Evolutionary conservation across 768 basidiomycete species (phyloP), one percentile per base, ranked within the genome.

Genomic region (Cystoderma amianthinum): DNA sequence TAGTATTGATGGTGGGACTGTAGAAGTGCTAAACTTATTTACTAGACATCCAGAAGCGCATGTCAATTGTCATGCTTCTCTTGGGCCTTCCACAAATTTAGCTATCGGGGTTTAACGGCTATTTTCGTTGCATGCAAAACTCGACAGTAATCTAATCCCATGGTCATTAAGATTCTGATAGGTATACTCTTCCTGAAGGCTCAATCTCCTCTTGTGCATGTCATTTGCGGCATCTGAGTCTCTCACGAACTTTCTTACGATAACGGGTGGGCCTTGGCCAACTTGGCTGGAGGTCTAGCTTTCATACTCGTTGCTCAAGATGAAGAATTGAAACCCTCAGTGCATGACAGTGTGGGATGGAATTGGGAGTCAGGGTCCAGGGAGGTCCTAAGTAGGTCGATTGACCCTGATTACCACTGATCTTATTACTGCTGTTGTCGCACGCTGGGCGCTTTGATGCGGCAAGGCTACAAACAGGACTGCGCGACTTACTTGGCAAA

Each of bases 1-100:
- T n/a, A 16, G 7, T 15, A 28, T 25, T 32, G 36, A 41, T n/a
- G 38, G 33, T 21, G 13, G 38, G 25, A 15, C 28, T 37, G 36
- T 32, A 32, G 33, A 37, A 36, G 32, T 32, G 42, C 25, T 28
- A 28, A 28, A 28, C 25, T 28, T 28, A 28, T 28, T 28, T 28
- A 28, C n/a, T 28, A n/a, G 25, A 28, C 25, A 28, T 28, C n/a
- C 25, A 28, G 25, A 28, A 28, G 25, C 25, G 25, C 25, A 28
- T 28, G 25, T 28, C 25, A 28, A 28, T 28, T 28, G 25, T 28
- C 25, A 28, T 7, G 7, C 25, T 28, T 28, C 25, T n/a, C 25
- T 28, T 28, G 25, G 25, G n/a, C n/a, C n/a, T n/a, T 28, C n/a
- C 25, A 28, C 25, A 28, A 28, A 28, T 28, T n/a, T n/a, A n/a